Evolutionary conservation across 352 stramenopile genomes (phyloP), one percentile per base, ranked within the genome.

Genomic region (Globisporangium cederbergense): DNA sequence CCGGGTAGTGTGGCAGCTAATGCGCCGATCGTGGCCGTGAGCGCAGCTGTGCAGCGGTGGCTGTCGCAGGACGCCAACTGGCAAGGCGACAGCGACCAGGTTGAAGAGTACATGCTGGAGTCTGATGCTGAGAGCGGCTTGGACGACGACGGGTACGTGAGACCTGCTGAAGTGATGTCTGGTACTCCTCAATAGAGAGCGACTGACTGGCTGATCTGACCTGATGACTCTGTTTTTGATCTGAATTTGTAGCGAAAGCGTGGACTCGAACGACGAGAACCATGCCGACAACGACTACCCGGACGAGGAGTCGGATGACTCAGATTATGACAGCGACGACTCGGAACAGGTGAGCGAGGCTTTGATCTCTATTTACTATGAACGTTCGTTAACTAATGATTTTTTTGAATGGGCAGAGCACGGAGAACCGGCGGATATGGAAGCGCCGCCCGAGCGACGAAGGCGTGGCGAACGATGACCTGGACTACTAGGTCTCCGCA

Each of bases 201-300:
- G 40, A 46, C 14, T 46, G 40, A 49, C 40, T 64, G 46, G 42
- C n/a, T 54, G 14, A 28, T 28, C 25, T 28, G 32, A 3, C 65
- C 13, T 47, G 40, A 50, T 56, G 50, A 45, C 54, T 30, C 34
- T 62, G 32, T 36, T 13, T 52, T 4, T 9, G 28, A 20, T 50
- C 25, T 45, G 16, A 16, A 50, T 71, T 25, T 56, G 22, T 71
- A 90, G 81, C 61, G 82, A 89, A 38, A 91, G 84, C 53, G 79
- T 89, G 49, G 84, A 95, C 60, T 95, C 86, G 34, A 95, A 95
- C 57, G 84, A 95, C 43, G 86, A 95, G 51, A 85, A 89, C 67
- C 77, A 93, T 36, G 74, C 62, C 13, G 76, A 77, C 34, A 95
- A 95, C 59, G 86, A 95, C 63, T 95, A 95, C 62, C 86, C 86